Base-by-base conservation (phyloP, 441 rosid species). In the Mallotus japonicus region DNA sequence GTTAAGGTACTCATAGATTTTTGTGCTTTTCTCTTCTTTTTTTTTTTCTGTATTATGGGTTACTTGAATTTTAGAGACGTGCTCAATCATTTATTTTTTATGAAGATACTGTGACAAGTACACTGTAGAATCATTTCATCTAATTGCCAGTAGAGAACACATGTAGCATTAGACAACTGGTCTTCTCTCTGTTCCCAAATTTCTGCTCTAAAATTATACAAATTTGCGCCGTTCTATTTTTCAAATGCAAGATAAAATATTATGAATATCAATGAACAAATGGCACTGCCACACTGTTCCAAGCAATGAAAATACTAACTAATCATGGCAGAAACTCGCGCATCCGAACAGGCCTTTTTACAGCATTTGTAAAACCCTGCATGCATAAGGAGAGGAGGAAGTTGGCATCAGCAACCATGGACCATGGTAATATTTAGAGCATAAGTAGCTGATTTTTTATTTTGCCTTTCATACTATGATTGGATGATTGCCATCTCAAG, bases 331-430 rank as follows among this genome's bases (percentile, higher is more conserved):
- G 80, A 82, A 94, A 94, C 73, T 92, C 97, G 1, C 85, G 87
- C 87, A 94, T 90, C 46, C 89, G 89, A 54, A 87, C 95, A 0
- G 97, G 99, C 80, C 92, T 86, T 85, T 94, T 94, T 62, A 90
- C 89, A 68, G 97, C 97, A 78, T 94, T 94, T 72, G 99, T 94
- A 82, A 83, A 92, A 73, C 97, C 97, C 95, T 94, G 86, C 59
- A 76, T 44, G 47, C 51, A 57, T 8, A 61, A 44, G 19, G 2
- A 57, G 37, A 46, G 16, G 8, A 7, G 15, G 51, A 4, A 4
- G 51, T 17, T 24, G 65, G 34, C 9, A 46, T 60, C 50, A 24
- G 49, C 53, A 34, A 40, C 40, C 5, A n/a, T n/a, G n/a, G n/a
- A n/a, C n/a, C n/a, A n/a, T 6, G 4, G 19, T 37, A 37, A 37